Percentiles rank a stretch among this genome's conserved stretches.
These are phyloP conservation scores for Kluyveromyces marxianus DNA, from an alignment of 1,139 yeast species.

Conservation along the genomic window DNA sequence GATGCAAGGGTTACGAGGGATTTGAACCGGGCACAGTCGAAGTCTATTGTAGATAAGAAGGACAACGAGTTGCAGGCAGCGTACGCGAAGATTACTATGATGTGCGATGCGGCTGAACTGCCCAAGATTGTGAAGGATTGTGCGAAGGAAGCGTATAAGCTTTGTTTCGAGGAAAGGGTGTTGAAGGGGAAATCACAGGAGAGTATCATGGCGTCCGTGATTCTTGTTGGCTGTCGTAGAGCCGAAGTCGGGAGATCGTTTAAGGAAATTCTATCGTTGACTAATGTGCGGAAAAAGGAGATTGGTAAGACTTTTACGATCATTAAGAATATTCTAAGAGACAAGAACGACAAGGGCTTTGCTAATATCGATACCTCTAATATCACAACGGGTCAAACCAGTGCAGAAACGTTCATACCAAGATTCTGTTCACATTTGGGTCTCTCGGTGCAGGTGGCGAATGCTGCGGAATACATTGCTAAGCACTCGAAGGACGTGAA, in stretches of 20 bases:
- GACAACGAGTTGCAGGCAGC: conserved; percentile 87
- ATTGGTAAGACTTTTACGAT: conserved; percentile 83
- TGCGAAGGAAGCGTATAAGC: conserved; percentile 90
- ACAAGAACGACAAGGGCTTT: conserved; percentile 42
- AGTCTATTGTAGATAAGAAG: conserved; percentile 74
- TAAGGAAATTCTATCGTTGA: conserved; percentile 92
- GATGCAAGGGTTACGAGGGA: conserved; percentile 73
- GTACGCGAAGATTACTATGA: conserved; percentile 82
- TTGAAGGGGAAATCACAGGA: conserved; percentile 90
- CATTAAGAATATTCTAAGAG: conserved; percentile 69
- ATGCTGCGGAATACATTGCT: conserved; percentile 91
- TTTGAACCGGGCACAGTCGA: conserved; percentile 81
- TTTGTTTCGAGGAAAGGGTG: conserved; percentile 82
- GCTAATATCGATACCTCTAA: conserved; percentile 42
- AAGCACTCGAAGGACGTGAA: conserved; percentile 85
- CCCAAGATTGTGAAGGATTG: conserved; percentile 96
- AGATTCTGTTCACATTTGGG: conserved; percentile 96
- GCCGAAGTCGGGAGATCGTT: conserved; percentile 93
- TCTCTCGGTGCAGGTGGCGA: conserved; percentile 72
- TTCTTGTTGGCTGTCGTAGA: conserved; percentile 88
- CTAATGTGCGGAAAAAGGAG: conserved; percentile 89
- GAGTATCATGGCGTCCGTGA: conserved; percentile 94
- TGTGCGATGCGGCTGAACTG: conserved; percentile 94
- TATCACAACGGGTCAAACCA: conserved; percentile 79
- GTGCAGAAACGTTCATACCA: conserved; percentile 90